Evolutionary conservation across 225 moss, liverwort and hornwort species (phyloP).

Genomic region (Polytrichum formosum): DNA sequence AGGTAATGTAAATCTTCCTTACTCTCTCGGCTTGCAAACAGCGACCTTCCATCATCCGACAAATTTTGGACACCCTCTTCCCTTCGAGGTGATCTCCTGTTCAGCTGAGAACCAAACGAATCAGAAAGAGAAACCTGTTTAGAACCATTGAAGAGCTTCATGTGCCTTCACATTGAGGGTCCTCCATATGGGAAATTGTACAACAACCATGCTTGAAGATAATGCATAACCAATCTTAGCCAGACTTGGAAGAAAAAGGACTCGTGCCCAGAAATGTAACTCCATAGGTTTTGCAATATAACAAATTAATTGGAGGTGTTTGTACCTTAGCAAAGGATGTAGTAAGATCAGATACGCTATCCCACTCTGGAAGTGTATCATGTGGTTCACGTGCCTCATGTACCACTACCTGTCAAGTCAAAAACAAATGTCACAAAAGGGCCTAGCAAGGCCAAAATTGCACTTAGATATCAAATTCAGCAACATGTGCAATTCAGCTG

Average conservation of each 20-base stretch:
- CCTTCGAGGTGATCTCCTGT: slow-evolving; percentile 31
- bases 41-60: slow-evolving; percentile 40
- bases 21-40: slow-evolving; percentile 44
- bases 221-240: no score
- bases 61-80: slow-evolving; percentile 38
- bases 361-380: slow-evolving; percentile 45
- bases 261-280: no score
- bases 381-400: slow-evolving; percentile 14
- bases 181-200: not conserved
- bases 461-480: no score
- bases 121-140: not conserved
- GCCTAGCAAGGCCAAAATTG: not conserved
- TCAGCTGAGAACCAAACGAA: slow-evolving; percentile 35
- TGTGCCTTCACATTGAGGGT: no score
- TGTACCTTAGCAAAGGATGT: slow-evolving; percentile 52
- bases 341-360: slow-evolving; percentile 47
- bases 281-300: no score
- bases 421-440: slow-evolving; percentile 1
- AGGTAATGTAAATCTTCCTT: not conserved
- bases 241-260: no score
- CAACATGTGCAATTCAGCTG: no score
- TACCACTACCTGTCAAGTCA: slow-evolving; percentile 29
- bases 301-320: not conserved
- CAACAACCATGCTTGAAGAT: not conserved
- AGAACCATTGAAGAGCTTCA: not conserved